Evolutionary conservation across 2,329 filamentous ascomycete species (phyloP), one percentile per base, ranked within the genome.

Genomic region (Arthrobotrys pseudoclavata): DNA sequence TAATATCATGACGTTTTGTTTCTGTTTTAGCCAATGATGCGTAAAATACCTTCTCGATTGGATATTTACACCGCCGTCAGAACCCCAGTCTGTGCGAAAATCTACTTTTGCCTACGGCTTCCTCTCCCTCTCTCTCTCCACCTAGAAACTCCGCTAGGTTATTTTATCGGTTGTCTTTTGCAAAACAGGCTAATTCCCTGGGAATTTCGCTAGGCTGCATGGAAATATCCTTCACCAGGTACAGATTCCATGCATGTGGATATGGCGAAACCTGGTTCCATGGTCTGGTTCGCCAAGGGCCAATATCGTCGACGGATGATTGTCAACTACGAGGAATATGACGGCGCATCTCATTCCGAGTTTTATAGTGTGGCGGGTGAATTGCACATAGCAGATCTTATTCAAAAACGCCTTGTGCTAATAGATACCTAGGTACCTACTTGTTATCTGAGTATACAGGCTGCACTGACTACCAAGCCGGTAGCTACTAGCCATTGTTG

Each of bases 1-100:
- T 70, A 76, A 76, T 76, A 26, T 55, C 66, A 76, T 76, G 72
- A 69, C 72, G 60, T 76, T 62, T 53, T 60, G 18, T 24, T 50
- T 60, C 55, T n/a, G 22, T 61, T 76, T 76, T 76, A 76, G 71
- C 71, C 71, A 69, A 52, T 69, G 31, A 57, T 60, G 55, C 34
- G 55, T 42, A 24, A 24, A 24, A 60, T 42, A 42, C 18, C 34
- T 42, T 10, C 29, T 57, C 29, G 42, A 62, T 37, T 29, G 37
- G 31, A 37, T 20, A 68, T 57, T 13, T 26, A 29, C 34, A 55
- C 52, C 7, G 12, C 31, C 31, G 31, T n/a, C n/a, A 34, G 7
- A 9, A 4, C 31, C 31, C 29, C 18, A 57, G 52, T 22, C 29
- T 12, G 18, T 29, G 29, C 29, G 29, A 37, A 57, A 18, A 57